A percentile compares a stretch with the other conserved stretches of the same genome.
Conservation (phyloP, 2,329 filamentous ascomycete genomes). For the Penicillium expansum region DNA sequence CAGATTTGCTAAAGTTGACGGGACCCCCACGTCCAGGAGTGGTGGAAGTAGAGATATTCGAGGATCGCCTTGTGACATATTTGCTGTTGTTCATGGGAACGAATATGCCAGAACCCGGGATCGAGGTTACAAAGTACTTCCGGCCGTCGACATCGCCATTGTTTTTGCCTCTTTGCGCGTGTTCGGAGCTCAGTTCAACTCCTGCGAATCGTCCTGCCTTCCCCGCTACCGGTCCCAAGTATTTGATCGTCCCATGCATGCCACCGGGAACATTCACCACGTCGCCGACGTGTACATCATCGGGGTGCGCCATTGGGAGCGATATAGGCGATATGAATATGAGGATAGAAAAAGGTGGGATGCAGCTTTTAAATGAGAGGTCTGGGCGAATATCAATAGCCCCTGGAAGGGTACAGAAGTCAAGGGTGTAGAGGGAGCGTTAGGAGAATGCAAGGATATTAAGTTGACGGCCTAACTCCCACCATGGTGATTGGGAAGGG, state of each 20-base stretch:
- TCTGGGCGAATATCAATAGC: slow-evolving; percentile 1
- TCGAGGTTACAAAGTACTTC: slow-evolving; percentile 75
- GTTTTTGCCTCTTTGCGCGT: slow-evolving; percentile 84
- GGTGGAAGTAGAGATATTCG: slow-evolving; percentile 62
- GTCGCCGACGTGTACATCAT: slow-evolving; percentile 72
- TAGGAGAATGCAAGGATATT: slow-evolving; percentile 15
- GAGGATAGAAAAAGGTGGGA: background rate
- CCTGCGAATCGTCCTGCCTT: slow-evolving; percentile 92
- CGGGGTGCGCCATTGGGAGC: slow-evolving; percentile 36
- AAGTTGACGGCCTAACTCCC: slow-evolving; percentile 14
- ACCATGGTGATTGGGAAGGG: slow-evolving; percentile 13
- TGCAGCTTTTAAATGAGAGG: slow-evolving; percentile 5
- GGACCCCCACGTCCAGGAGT: slow-evolving; percentile 65
- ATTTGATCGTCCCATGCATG: slow-evolving; percentile 87
- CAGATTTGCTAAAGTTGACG: slow-evolving; percentile 82
- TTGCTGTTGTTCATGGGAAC: slow-evolving; percentile 77
- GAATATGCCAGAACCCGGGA: slow-evolving; percentile 87
- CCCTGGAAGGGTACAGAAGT: slow-evolving; percentile 9
- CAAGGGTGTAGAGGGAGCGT: slow-evolving; percentile 11
- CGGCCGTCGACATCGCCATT: slow-evolving; percentile 88
- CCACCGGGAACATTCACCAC: slow-evolving; percentile 86
- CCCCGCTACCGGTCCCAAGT: slow-evolving; percentile 79
- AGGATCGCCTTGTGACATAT: slow-evolving; percentile 56
- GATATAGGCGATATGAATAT: background rate
- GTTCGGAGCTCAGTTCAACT: slow-evolving; percentile 80